Evolutionary conservation across 2,329 filamentous ascomycete species (phyloP), one percentile per base, ranked within the genome.

Genomic region (Calonectria pseudoreteaudii): DNA sequence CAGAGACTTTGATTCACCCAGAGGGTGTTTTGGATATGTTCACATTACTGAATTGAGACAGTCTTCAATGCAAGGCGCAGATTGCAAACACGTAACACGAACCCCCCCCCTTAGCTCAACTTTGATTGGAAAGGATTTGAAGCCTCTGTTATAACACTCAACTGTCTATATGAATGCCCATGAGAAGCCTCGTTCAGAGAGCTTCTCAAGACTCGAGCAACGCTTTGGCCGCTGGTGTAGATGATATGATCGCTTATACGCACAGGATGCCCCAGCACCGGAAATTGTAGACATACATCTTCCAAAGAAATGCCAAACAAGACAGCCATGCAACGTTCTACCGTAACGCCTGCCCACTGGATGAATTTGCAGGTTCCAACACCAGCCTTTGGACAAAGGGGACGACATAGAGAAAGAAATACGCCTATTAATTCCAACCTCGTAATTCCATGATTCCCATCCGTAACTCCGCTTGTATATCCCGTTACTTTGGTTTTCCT

Each of bases 241-340:
- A 76, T 60, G 70, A 68, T 64, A 50, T 70, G 50, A 56, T 58
- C 73, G 41, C 64, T 67, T 69, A 34, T 38, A 70, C 53, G 62
- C 56, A 74, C 44, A 71, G 49, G 70, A 73, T 69, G 65, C 65
- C 68, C 34, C 50, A 70, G 56, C 60, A 49, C 67, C 50, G 60
- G 36, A 64, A 68, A 60, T 69, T 56, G 34, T 36, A 44, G 70
- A 47, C 34, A 56, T 65, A 52, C 58, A 66, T 11, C 49, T 31
- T 30, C 66, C 26, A 58, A 47, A 66, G 6, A 41, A 23, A 49
- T 53, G 52, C 67, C 67, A 53, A 66, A 38, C 56, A 31, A 58
- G 58, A 67, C 56, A 74, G 62, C 70, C 62, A 75, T 75, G 64
- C 72, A 68, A 47, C 68, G 53, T 62, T 80, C 79, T 80, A 80